These are phyloP conservation scores for Ustilago trichophora DNA, from an alignment of 1,284 basidiomycete species.

Conservation along the genomic window DNA sequence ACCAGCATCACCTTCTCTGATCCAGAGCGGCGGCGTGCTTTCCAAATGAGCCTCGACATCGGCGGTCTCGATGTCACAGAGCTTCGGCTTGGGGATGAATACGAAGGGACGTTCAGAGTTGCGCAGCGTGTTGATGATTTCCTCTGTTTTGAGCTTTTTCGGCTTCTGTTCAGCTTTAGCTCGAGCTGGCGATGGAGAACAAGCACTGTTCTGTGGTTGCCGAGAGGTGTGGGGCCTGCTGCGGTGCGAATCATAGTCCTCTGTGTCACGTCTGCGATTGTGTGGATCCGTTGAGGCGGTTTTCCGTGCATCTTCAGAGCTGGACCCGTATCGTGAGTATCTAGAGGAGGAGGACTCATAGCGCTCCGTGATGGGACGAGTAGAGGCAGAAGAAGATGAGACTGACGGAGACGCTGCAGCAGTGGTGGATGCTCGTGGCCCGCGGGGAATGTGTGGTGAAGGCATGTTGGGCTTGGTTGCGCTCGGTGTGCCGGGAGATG, in stretches of 20 bases:
- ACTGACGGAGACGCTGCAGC: slow-evolving; percentile 1
- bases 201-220: neutral
- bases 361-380: slow-evolving; percentile 3
- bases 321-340: slow-evolving; percentile 1
- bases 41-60: slow-evolving; percentile 52
- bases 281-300: neutral
- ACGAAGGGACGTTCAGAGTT: slow-evolving; percentile 40
- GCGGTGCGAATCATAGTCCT: slow-evolving; percentile 2
- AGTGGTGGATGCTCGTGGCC: slow-evolving; percentile 7
- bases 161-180: neutral
- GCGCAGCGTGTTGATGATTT: slow-evolving; percentile 27
- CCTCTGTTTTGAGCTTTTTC: slow-evolving; percentile 10
- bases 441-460: slow-evolving; percentile 23
- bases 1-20: slow-evolving; percentile 58
- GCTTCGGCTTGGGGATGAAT: slow-evolving; percentile 40
- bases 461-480: slow-evolving; percentile 25
- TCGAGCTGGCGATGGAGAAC: neutral
- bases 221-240: slow-evolving; percentile 5
- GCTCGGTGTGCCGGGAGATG: slow-evolving; percentile 18
- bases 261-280: slow-evolving; percentile 7
- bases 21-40: slow-evolving; percentile 44
- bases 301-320: slow-evolving; percentile 5
- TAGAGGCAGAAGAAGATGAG: slow-evolving; percentile 1
- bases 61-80: slow-evolving; percentile 38
- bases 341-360: neutral